Base-by-base conservation (phyloP, 805 yeast species). In the Ogataea chonburiensis region DNA sequence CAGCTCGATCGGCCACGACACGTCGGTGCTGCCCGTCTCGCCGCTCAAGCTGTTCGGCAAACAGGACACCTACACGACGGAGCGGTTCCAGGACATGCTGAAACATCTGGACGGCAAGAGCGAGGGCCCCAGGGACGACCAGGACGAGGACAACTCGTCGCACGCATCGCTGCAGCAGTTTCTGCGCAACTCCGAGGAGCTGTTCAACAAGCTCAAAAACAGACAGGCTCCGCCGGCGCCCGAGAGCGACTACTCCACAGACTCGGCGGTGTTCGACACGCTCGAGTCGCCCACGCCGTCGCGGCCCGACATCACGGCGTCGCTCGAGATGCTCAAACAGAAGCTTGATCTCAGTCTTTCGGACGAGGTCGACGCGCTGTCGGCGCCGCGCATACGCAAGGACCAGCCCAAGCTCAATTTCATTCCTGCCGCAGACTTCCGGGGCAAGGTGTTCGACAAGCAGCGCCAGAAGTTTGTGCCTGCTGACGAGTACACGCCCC, bases 51-150 rank as follows among this genome's bases (percentile, higher is more conserved):
- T 60, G 10, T 59, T 60, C 42, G 59, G 55, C 9, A 43, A 45
- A 14, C 61, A 50, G 36, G 59, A 57, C 30, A 60, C 63, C 1
- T 60, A 54, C 30, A 60, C 64, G 1, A 54, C 53, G 9, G 52
- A 45, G 29, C 47, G 40, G 35, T 49, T 60, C 25, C 49, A 53
- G 7, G 50, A 52, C 24, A 48, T 60, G 35, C 32, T 60, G 38
- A 47, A 44, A 14, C 40, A 42, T 12, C 29, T 45, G 6, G 46
- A 43, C 22, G 49, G 45, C n/a, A 44, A 52, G 19, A 47, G 43
- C 21, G 49, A 56, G 3, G 50, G 49, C 10, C 53, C 38, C 24
- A 16, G 50, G 4, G 53, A 47, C 25, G 30, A 45, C 14, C 52
- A 43, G 3, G 28, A 46, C 9, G 43, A 43, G 3, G 34, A 42